Evolutionary conservation across 768 basidiomycete species (phyloP), one percentile per base, ranked within the genome.

Genomic region (Sarcomyxa edulis): DNA sequence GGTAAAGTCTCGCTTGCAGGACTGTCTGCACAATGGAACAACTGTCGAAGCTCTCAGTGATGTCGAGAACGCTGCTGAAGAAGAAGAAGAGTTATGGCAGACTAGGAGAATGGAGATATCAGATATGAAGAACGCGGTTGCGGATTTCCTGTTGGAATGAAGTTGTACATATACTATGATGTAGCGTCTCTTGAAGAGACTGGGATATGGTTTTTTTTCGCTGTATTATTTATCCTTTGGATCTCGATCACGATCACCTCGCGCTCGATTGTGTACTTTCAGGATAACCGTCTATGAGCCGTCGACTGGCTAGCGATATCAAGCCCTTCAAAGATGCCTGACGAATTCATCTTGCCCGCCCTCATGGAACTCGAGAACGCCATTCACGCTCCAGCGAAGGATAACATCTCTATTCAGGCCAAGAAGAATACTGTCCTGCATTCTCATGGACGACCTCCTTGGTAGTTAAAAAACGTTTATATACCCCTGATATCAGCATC

Each of bases 401-500:
- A n/a, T n/a, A n/a, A 53, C 42, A 53, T 60, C 12, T 56, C 62
- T 37, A 41, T 70, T 24, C 65, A 72, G 38, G 57, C 71, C 40
- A 65, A 71, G 57, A 81, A 89, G 64, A 92, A 91, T 51, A 85
- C 77, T 2, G 66, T 92, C 18, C 63, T 92, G 24, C 84, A 81
- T 33, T 87, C 85, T 23, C 89, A 92, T 61, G 89, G 89, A 34
- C 73, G 89, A 32, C 85, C 85, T 33, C 87, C 89, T 50, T 91
- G 88, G 88, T 89, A 58, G 46, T 45, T 48, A 26, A 41, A 28
- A 37, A 28, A 19, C 25, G 12, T 47, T n/a, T 14, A 24, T 9
- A 21, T 14, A 9, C 23, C 16, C n/a, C 29, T 14, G 18, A 12
- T 11, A 33, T 23, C 12, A 18, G 20, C 29, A 34, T 18, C 9